These are phyloP conservation scores for Termitomyces sp. DNA, from an alignment of 768 basidiomycete species.

Conservation along the genomic window DNA sequence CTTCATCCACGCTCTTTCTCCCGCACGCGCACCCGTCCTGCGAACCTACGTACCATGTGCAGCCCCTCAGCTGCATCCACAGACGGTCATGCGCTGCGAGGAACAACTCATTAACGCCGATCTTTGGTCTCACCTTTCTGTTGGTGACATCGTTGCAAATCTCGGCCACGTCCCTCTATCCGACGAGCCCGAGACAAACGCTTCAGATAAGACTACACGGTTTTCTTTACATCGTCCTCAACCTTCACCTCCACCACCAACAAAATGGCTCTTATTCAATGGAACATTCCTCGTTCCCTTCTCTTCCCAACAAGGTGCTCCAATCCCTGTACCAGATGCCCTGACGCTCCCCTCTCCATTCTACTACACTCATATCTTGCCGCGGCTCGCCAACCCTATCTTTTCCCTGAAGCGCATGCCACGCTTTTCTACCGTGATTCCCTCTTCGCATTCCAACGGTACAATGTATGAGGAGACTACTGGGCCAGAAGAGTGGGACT, in stretches of 20 bases:
- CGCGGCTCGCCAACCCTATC: slow-evolving; percentile 29
- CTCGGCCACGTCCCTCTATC: slow-evolving; percentile 67
- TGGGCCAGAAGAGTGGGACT: slow-evolving; percentile 3
- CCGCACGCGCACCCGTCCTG: slow-evolving; percentile 62
- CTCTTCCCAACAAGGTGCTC: slow-evolving; percentile 41
- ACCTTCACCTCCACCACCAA: slow-evolving; percentile 9
- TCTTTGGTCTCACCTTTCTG: slow-evolving; percentile 73
- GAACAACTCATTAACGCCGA: slow-evolving; percentile 63
- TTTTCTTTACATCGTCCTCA: slow-evolving; percentile 1
- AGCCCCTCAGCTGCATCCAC: slow-evolving; percentile 38
- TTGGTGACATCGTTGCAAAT: slow-evolving; percentile 78
- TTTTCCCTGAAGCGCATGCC: slow-evolving; percentile 33
- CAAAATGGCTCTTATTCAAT: slow-evolving; percentile 73
- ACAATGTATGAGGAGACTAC: not conserved
- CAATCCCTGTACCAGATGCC: slow-evolving; percentile 51
- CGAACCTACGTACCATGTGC: slow-evolving; percentile 74
- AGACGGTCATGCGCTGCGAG: slow-evolving; percentile 55
- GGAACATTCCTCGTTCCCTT: slow-evolving; percentile 61
- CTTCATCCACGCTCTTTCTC: slow-evolving; percentile 53
- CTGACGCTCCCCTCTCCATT: slow-evolving; percentile 70
- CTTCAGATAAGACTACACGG: not conserved
- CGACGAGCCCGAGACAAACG: slow-evolving; percentile 24
- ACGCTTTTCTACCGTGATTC: slow-evolving; percentile 26
- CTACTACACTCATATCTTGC: slow-evolving; percentile 70
- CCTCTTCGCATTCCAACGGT: slow-evolving; percentile 22